Evolutionary conservation across 23 red algal genomes (phyloP).

Genomic region (Agarophyton chilense): DNA sequence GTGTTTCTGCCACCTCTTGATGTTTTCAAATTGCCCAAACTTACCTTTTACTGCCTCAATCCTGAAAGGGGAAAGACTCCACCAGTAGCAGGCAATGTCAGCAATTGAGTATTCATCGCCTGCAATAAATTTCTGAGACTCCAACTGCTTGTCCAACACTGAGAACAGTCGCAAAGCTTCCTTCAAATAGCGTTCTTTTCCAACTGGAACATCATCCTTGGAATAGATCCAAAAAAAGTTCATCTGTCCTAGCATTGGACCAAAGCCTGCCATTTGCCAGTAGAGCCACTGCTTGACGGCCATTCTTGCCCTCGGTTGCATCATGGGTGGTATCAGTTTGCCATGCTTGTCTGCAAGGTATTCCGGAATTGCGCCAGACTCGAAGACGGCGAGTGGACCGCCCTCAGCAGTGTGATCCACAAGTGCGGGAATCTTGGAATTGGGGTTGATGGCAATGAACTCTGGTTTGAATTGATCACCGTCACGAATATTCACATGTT

Average conservation of each 20-base stretch:
- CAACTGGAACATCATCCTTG: conserved; percentile 54
- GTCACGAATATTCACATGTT: conserved; percentile 37
- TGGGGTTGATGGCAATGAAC: conserved; percentile 68
- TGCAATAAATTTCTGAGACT: background rate
- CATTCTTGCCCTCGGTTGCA: conserved; percentile 13
- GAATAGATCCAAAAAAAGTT: conserved; percentile 47
- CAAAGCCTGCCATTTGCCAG: conserved; percentile 47
- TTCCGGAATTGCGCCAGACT: conserved; percentile 73
- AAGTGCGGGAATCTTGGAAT: conserved; percentile 74
- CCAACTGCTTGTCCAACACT: conserved; percentile 60
- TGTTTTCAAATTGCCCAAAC: conserved; percentile 22
- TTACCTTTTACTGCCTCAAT: background rate
- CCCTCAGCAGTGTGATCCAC: conserved; percentile 43
- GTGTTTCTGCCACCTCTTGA: conserved; percentile 45
- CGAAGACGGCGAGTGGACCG: conserved; percentile 51
- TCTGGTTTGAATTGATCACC: conserved; percentile 62
- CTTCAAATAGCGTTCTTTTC: conserved; percentile 50
- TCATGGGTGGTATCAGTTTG: background rate
- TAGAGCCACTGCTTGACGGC: conserved; percentile 58
- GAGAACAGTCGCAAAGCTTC: conserved; percentile 55
- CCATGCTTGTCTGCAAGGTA: conserved; percentile 73
- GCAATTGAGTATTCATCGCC: conserved; percentile 62
- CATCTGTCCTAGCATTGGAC: conserved; percentile 42
- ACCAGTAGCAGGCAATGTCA: conserved; percentile 63
- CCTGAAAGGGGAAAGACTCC: conserved; percentile 10